These are phyloP conservation scores for Microstroma glucosiphilum DNA, from an alignment of 1,284 basidiomycete species.

Conservation along the genomic window DNA sequence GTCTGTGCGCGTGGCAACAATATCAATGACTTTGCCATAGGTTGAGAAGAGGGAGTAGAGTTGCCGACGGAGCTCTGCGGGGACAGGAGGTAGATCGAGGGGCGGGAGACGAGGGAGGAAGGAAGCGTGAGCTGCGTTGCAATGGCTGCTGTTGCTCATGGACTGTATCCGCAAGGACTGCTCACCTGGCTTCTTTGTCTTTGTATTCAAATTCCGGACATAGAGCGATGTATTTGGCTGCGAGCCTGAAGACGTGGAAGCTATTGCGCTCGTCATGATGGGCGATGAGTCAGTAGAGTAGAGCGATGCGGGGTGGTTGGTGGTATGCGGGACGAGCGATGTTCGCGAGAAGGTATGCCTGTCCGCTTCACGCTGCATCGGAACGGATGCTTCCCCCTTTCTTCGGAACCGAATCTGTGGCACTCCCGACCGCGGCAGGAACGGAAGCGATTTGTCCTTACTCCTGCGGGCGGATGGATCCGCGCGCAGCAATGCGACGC, in stretches of 20 bases:
- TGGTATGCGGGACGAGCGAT: too few relatives aligned
- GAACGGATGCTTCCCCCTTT: too few relatives aligned
- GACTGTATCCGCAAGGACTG: conserved; percentile 19
- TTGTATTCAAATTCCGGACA: conserved; percentile 87
- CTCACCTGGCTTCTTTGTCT: conserved; percentile 74
- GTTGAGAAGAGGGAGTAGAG: conserved; percentile 85
- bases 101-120: conserved; percentile 8
- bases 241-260: not conserved
- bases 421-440: too few relatives aligned
- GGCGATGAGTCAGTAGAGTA: not conserved
- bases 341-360: too few relatives aligned
- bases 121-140: not conserved
- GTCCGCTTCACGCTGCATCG: too few relatives aligned
- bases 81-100: conserved; percentile 1
- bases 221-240: conserved; percentile 82
- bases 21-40: conserved; percentile 86
- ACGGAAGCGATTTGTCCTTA: too few relatives aligned
- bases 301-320: too few relatives aligned
- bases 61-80: conserved; percentile 68
- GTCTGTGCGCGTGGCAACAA: conserved; percentile 79
- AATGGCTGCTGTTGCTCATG: not conserved
- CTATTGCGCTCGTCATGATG: conserved; percentile 1
- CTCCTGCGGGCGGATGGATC: too few relatives aligned
- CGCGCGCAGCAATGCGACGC: too few relatives aligned
- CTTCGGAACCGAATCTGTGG: too few relatives aligned